These are phyloP conservation scores for Halenospora varia DNA, from an alignment of 495 filamentous ascomycete genomes.

Conservation along the genomic window DNA sequence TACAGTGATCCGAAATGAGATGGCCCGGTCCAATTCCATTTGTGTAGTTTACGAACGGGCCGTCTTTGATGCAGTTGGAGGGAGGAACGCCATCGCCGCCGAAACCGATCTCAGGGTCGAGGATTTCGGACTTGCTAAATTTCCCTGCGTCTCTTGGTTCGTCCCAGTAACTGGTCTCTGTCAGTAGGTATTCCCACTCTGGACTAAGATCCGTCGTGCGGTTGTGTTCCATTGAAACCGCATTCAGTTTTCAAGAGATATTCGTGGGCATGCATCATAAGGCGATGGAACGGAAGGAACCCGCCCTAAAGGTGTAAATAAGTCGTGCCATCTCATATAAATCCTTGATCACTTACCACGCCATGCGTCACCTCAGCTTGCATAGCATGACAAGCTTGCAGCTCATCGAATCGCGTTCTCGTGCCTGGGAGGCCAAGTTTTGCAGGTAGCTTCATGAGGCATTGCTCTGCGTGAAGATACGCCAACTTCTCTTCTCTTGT, in stretches of 20 bases:
- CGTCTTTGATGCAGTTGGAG: constrained; percentile 34
- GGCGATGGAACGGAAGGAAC: constrained; percentile 35
- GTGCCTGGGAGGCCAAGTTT: constrained; percentile 28
- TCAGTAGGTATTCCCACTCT: neutral
- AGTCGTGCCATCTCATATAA: neutral
- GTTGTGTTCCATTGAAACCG: constrained; percentile 28
- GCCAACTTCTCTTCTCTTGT: constrained; percentile 31
- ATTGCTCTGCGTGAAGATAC: constrained; percentile 43
- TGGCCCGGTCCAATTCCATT: neutral
- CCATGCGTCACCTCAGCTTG: constrained; percentile 32
- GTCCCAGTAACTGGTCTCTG: constrained; percentile 39
- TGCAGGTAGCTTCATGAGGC: constrained; percentile 35
- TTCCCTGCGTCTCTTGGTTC: constrained; percentile 37
- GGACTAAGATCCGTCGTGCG: neutral
- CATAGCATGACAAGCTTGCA: constrained; percentile 34
- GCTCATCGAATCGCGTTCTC: constrained; percentile 38
- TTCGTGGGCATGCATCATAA: constrained; percentile 30
- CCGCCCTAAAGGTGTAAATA: constrained; percentile 14
- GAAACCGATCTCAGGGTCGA: constrained; percentile 34
- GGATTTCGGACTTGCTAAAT: constrained; percentile 29
- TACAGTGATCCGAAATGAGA: constrained; percentile 13
- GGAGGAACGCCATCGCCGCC: constrained; percentile 36
- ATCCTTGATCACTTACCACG: constrained; percentile 25
- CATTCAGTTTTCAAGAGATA: constrained; percentile 29
- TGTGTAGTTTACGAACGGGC: constrained; percentile 35